phyloP scores from a whole-genome alignment of 177 flowering plant species.

The Tripterygium wilfordii region DNA sequence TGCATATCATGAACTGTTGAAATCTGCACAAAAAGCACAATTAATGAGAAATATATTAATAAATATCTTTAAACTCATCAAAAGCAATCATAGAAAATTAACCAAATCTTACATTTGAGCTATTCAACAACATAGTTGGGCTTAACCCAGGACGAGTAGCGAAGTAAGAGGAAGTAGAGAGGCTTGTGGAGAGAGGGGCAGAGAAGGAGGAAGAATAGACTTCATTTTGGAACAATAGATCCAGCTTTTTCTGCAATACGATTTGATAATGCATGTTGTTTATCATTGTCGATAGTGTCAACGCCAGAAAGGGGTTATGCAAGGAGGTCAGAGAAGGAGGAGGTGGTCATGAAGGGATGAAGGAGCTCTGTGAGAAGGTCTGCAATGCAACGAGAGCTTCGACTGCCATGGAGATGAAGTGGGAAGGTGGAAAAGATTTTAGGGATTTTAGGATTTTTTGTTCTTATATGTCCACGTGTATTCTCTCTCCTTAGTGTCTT shows the following conservation, averaged over 20 bases:
- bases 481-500: too few species aligned
- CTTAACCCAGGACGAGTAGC: conserved; percentile 48
- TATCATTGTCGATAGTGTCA: conserved; percentile 2
- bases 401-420: too few species aligned
- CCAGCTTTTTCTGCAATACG: conserved; percentile 30
- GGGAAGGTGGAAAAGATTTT: too few species aligned
- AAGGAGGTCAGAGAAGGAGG: conserved; percentile 39
- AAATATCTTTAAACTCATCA: neutral
- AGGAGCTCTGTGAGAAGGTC: too few species aligned
- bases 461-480: too few species aligned
- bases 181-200: conserved; percentile 38
- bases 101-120: conserved; percentile 30
- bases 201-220: conserved; percentile 43
- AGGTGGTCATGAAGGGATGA: conserved; percentile 32
- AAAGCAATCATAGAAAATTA: neutral
- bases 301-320: conserved; percentile 19
- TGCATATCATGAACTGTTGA: conserved; percentile 61
- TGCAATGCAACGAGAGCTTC: too few species aligned
- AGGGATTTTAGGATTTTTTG: too few species aligned
- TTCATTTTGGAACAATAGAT: conserved; percentile 44
- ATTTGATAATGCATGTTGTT: conserved; percentile 22
- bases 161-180: conserved; percentile 48
- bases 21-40: conserved; percentile 28
- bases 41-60: too few species aligned
- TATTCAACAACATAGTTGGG: conserved; percentile 41